These are phyloP conservation scores for Pueraria montana DNA, from an alignment of 306 rosid species.

Conservation along the genomic window DNA sequence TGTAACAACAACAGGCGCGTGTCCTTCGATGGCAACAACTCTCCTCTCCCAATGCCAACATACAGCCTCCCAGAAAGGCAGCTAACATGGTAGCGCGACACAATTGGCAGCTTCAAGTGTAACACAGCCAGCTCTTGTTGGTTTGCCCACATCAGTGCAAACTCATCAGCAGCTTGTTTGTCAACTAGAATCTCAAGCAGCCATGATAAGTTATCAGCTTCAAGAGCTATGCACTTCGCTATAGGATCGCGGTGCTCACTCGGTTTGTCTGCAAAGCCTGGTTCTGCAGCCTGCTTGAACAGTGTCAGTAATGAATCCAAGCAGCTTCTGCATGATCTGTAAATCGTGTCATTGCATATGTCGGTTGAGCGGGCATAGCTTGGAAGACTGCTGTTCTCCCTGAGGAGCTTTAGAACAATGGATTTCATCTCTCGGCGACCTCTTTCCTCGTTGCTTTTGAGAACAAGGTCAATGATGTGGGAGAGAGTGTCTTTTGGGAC, in stretches of 20 bases:
- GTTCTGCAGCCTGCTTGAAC: constrained; percentile 79
- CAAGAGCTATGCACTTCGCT: constrained; percentile 74
- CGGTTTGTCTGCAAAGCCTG: constrained; percentile 53
- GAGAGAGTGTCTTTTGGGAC: constrained; percentile 79
- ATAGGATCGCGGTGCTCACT: constrained; percentile 57
- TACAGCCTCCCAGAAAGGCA: constrained; percentile 79
- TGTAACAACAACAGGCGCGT: constrained; percentile 74
- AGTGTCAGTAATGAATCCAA: constrained; percentile 64
- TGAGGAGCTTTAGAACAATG: constrained; percentile 90
- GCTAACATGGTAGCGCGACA: constrained; percentile 83
- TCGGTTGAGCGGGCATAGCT: constrained; percentile 62
- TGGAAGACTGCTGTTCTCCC: constrained; percentile 75
- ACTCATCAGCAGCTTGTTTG: constrained; percentile 86
- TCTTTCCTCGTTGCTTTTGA: constrained; percentile 85
- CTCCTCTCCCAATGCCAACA: constrained; percentile 92
- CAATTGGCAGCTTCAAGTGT: constrained; percentile 65
- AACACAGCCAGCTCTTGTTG: constrained; percentile 84
- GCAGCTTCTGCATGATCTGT: constrained; percentile 75
- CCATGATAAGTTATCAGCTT: constrained; percentile 92
- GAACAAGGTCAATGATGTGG: constrained; percentile 84
- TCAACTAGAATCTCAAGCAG: constrained; percentile 86
- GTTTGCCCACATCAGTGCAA: constrained; percentile 82
- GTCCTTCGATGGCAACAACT: constrained; percentile 81
- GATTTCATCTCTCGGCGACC: constrained; percentile 98
- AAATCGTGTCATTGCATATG: constrained; percentile 71